Base-by-base conservation (phyloP, 2,329 filamentous ascomycete genomes). In the Aureobasidium sp. region DNA sequence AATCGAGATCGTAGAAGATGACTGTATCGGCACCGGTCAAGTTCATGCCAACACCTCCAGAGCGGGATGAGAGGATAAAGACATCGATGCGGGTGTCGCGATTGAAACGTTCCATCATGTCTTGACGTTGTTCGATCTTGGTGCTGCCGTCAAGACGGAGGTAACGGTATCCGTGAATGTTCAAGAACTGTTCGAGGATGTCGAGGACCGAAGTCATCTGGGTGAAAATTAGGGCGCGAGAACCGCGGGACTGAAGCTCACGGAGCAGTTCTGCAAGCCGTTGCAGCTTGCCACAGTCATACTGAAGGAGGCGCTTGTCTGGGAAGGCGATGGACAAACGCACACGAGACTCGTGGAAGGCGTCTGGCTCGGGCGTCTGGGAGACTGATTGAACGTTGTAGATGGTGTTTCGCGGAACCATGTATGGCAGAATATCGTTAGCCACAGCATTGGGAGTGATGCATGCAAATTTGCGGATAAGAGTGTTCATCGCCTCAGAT, bases 131-230 rank as follows among this genome's bases (percentile, higher is more conserved):
- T 74, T 99, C 94, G 15, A 97, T 88, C 72, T 96, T 96, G 25
- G 94, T 97, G 6, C 91, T 88, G n/a, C 94, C 94, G 71, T 99
- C 94, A 5, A 99, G 84, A 22, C 94, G 91, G 20, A 99, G 83
- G 72, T 99, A 99, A 62, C 95, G 94, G 78, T 97, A 90, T 0
- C 93, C 93, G 70, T 99, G 93, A 56, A 99, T 97, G 71, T 97
- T 97, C 68, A 99, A 84, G 72, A 99, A 99, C 68, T 94, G 91
- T 74, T 99, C 94, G 2, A 99, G 82, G 61, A 99, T 96, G 73
- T 99, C 93, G 20, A 99, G 82, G 49, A 97, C 94, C 73, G 96
- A 96, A 51, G 94, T 97, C 94, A 99, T 99, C 71, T 99, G 94
- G 0, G 95, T 97, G 75, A 99, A 99, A 72, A 99, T 99, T 56